phyloP scores from a whole-genome alignment of 345 rosid genomes.

The Eucalyptus cloeziana region DNA sequence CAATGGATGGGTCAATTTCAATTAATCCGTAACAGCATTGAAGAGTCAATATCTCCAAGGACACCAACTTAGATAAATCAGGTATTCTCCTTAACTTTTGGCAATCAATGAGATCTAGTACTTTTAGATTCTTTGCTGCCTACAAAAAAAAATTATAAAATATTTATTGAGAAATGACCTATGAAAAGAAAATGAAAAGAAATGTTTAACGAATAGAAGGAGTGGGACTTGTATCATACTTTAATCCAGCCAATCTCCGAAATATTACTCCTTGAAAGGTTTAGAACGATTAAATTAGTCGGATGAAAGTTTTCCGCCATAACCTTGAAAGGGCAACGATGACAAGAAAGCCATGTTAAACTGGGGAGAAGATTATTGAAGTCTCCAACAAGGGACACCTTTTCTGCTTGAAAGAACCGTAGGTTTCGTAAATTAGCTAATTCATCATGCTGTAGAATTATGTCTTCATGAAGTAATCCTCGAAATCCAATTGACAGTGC shows the following conservation, averaged over 20 bases:
- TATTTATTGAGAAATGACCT: not conserved
- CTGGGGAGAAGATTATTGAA: not conserved
- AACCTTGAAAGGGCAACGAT: not conserved
- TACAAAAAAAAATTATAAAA: not conserved
- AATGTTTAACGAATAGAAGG: not conserved
- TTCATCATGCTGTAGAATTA: not conserved
- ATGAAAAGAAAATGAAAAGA: not conserved
- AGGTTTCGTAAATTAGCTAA: not conserved
- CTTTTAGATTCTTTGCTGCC: not conserved
- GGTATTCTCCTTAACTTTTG: not conserved
- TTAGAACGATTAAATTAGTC: not conserved
- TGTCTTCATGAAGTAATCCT: not conserved
- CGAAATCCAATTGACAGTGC: not conserved
- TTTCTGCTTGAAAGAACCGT: not conserved
- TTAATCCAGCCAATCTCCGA: not conserved
- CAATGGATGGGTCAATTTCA: not conserved
- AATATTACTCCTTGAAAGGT: not conserved
- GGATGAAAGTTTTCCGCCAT: not conserved
- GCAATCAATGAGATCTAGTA: not conserved
- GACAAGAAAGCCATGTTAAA: not conserved
- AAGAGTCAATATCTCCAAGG: not conserved
- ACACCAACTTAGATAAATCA: not conserved
- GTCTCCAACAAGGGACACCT: not conserved
- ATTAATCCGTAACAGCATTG: not conserved
- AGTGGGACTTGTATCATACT: not conserved